These are phyloP conservation scores for Saccharomycopsis oosterbeekiorum DNA, from an alignment of 805 yeast genomes.

Conservation along the genomic window DNA sequence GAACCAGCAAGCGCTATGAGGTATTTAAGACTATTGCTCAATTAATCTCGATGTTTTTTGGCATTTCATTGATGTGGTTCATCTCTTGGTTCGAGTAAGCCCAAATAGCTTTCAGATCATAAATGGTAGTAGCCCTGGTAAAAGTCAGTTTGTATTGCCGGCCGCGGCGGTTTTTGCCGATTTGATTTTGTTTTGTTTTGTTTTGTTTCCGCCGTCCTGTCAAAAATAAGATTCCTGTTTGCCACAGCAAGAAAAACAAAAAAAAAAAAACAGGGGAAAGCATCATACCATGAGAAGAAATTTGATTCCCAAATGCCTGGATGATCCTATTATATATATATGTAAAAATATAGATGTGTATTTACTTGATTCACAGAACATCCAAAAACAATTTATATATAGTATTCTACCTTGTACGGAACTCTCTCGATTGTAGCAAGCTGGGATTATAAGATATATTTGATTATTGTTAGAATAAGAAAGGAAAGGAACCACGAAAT, in stretches of 20 bases:
- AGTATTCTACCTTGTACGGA: neutral
- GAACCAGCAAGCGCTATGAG: slow-evolving; percentile 31
- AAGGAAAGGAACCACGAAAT: neutral
- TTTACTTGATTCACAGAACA: neutral
- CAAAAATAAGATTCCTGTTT: neutral
- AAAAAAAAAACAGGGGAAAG: neutral
- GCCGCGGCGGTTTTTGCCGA: neutral
- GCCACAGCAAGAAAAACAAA: neutral
- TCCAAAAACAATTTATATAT: neutral
- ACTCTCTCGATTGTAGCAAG: no score
- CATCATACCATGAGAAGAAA: neutral
- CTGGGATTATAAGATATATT: neutral
- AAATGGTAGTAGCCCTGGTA: neutral
- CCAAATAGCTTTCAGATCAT: neutral
- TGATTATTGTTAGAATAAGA: neutral
- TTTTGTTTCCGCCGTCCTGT: neutral
- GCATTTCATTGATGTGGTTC: slow-evolving; percentile 47
- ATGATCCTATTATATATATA: neutral
- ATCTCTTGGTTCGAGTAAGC: slow-evolving; percentile 37
- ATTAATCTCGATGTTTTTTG: slow-evolving; percentile 39
- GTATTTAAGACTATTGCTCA: slow-evolving; percentile 35
- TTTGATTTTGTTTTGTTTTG: neutral
- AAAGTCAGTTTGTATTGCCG: neutral
- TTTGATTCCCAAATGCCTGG: neutral
- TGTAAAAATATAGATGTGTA: neutral